Evolutionary conservation across 371 early-diverging fungal species (phyloP).

Genomic region (Haplosporangium sp.): DNA sequence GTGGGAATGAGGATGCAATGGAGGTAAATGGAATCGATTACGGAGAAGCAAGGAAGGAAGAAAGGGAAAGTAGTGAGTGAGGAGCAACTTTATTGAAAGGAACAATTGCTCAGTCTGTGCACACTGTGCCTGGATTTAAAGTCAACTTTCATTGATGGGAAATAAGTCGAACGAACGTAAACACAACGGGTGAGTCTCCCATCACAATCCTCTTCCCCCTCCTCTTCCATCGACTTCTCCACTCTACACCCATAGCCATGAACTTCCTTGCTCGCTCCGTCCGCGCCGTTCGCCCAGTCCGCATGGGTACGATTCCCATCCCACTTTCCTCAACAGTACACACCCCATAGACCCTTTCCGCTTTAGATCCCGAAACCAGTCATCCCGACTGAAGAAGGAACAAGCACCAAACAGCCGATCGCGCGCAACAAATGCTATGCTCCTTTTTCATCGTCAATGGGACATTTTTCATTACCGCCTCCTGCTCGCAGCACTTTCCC

Average conservation of each 20-base stretch:
- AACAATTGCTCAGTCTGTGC: not conserved
- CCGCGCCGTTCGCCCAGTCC: constrained; percentile 53
- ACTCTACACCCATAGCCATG: constrained; percentile 35
- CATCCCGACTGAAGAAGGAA: not conserved
- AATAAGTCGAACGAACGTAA: not conserved
- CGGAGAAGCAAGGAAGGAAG: not conserved
- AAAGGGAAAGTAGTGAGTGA: not conserved
- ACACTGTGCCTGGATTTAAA: too few relatives aligned
- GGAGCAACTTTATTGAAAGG: not conserved
- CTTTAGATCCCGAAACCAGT: not conserved
- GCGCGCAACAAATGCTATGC: too few relatives aligned
- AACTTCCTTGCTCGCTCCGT: constrained; percentile 50
- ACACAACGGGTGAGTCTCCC: not conserved
- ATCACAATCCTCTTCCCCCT: constrained; percentile 1
- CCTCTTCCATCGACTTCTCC: constrained; percentile 7
- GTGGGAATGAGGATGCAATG: constrained; percentile 1
- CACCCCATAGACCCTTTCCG: not conserved
- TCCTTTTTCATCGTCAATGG: too few relatives aligned
- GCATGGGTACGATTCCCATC: constrained; percentile 41
- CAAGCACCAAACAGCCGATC: too few relatives aligned
- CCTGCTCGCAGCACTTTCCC: too few relatives aligned
- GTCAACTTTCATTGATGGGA: too few relatives aligned
- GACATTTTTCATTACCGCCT: too few relatives aligned
- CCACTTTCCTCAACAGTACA: not conserved
- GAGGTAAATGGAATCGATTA: not conserved